phyloP scores from a whole-genome alignment of 2,329 filamentous ascomycete species.

The Colletotrichum tanaceti region DNA sequence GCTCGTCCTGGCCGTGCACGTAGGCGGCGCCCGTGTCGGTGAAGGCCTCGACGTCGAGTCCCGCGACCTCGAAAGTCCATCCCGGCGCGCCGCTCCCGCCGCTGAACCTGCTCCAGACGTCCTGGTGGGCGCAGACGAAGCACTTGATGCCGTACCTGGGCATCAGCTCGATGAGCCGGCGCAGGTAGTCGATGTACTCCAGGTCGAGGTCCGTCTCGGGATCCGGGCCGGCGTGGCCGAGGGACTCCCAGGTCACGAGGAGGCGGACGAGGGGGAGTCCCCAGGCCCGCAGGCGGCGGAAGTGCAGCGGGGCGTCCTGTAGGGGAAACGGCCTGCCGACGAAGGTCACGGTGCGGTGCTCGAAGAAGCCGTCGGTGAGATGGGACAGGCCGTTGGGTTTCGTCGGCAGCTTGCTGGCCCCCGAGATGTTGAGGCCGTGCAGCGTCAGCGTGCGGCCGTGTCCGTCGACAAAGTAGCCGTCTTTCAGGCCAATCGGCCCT shows the following conservation, averaged over 20 bases:
- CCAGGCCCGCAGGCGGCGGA: slow-evolving; percentile 53
- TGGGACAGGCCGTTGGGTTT: slow-evolving; percentile 52
- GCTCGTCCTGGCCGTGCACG: slow-evolving; percentile 51
- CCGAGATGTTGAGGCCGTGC: slow-evolving; percentile 57
- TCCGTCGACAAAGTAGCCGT: slow-evolving; percentile 50
- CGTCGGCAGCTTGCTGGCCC: slow-evolving; percentile 55
- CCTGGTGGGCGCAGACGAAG: slow-evolving; percentile 57
- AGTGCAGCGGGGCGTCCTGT: slow-evolving; percentile 54
- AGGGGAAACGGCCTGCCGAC: slow-evolving; percentile 53
- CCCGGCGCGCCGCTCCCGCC: slow-evolving; percentile 56
- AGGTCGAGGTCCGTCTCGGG: slow-evolving; percentile 50
- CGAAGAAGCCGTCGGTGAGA: slow-evolving; percentile 55
- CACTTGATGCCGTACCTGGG: slow-evolving; percentile 53
- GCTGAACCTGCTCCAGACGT: slow-evolving; percentile 57
- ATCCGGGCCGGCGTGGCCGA: slow-evolving; percentile 50
- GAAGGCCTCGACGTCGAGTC: slow-evolving; percentile 53
- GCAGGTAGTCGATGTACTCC: slow-evolving; percentile 54
- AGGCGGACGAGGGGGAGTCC: slow-evolving; percentile 54
- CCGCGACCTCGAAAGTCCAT: slow-evolving; percentile 56
- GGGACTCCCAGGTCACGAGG: slow-evolving; percentile 57
- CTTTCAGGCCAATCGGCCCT: slow-evolving; percentile 47
- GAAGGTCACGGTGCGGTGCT: slow-evolving; percentile 54
- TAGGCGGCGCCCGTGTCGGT: slow-evolving; percentile 46
- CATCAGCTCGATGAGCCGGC: slow-evolving; percentile 52
- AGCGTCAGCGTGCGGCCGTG: slow-evolving; percentile 53